A percentile compares a stretch with the other conserved stretches of the same genome.
These are phyloP conservation scores for Cladorrhinum sp. DNA, from an alignment of 2,329 filamentous ascomycete species.

Conservation along the genomic window DNA sequence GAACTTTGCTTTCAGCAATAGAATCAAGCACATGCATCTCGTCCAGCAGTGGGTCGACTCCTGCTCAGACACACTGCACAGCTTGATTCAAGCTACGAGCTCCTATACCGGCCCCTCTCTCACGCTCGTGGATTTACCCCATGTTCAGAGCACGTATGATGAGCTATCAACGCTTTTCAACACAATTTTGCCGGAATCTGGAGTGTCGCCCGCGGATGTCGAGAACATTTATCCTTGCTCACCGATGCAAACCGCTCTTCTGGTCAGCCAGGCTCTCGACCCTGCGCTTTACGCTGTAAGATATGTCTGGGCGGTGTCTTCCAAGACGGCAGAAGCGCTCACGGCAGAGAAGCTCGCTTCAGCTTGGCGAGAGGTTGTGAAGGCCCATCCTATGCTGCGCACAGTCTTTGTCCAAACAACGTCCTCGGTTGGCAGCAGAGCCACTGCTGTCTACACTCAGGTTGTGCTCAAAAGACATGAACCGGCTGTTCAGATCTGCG, in stretches of 20 bases:
- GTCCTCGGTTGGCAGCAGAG: constrained; percentile 3
- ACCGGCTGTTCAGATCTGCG: constrained; percentile 5
- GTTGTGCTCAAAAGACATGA: constrained; percentile 24
- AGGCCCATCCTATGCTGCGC: constrained; percentile 62
- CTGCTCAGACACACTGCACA: background rate
- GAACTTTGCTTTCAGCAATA: constrained; percentile 7
- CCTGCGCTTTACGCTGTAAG: constrained; percentile 17
- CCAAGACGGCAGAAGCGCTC: background rate
- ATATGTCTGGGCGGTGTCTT: constrained; percentile 14
- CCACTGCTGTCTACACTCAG: constrained; percentile 27
- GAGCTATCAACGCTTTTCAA: constrained; percentile 19
- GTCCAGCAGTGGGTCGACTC: constrained; percentile 14
- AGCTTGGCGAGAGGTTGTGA: constrained; percentile 58
- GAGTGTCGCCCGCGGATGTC: constrained; percentile 20
- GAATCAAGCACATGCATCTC: constrained; percentile 11
- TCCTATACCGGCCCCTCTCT: constrained; percentile 10
- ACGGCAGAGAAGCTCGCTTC: constrained; percentile 1
- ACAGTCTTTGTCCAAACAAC: constrained; percentile 68
- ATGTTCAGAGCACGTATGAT: constrained; percentile 29
- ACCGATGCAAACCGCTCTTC: constrained; percentile 35
- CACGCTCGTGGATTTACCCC: constrained; percentile 34
- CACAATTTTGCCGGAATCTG: constrained; percentile 18
- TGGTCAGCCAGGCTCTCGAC: constrained; percentile 31
- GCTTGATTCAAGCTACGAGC: background rate
- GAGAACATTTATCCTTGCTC: constrained; percentile 37